These are phyloP conservation scores for Turritis glabra DNA, from an alignment of 345 rosid genomes.

Conservation along the genomic window DNA sequence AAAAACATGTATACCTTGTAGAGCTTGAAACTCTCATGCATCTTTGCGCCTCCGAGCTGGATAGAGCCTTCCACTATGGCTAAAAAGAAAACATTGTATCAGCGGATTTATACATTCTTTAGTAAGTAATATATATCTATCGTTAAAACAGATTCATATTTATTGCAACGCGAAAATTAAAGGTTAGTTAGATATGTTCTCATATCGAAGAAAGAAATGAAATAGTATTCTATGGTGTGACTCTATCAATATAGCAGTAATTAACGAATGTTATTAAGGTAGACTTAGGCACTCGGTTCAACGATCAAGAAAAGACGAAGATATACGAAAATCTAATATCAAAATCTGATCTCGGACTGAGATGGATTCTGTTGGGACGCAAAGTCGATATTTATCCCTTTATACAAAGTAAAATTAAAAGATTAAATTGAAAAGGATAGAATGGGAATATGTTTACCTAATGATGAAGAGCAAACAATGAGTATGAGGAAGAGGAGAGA, in stretches of 20 bases:
- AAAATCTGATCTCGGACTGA: neutral
- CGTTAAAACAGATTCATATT: neutral
- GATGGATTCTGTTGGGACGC: neutral
- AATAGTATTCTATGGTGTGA: neutral
- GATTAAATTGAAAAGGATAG: neutral
- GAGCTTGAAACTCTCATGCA: constrained; percentile 31
- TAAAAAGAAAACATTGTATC: constrained; percentile 23
- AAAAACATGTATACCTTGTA: constrained; percentile 35
- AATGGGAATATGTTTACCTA: constrained; percentile 24
- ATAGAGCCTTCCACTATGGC: constrained; percentile 45
- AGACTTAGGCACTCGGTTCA: neutral
- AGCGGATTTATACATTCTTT: neutral
- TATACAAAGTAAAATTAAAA: neutral
- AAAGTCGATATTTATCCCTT: neutral
- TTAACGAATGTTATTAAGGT: neutral
- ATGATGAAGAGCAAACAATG: constrained; percentile 38
- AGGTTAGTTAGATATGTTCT: neutral
- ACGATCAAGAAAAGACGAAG: neutral
- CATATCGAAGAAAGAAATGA: neutral
- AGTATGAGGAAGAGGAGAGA: constrained; percentile 47
- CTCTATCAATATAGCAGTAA: neutral
- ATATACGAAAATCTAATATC: neutral
- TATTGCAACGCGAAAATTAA: neutral
- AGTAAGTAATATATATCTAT: neutral
- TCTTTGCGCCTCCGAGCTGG: constrained; percentile 32